Conservation (phyloP, 257 asterid species). For the Scutellaria galericulata region DNA sequence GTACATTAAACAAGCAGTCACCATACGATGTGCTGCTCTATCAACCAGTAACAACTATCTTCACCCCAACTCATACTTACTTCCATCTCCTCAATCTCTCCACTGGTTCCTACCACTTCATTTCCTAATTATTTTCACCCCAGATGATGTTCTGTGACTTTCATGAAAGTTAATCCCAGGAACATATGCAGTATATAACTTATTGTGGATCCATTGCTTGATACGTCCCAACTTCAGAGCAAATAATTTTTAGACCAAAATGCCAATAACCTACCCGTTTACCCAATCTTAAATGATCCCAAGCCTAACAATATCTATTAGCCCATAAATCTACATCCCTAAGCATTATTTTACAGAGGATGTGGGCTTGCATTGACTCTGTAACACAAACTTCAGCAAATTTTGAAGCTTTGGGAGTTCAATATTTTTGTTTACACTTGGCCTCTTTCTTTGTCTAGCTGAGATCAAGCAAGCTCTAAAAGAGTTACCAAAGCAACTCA, state of each 20-base stretch:
- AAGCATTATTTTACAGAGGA: neutral
- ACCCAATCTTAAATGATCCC: too few relatives aligned
- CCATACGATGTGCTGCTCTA: neutral
- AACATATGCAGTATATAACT: neutral
- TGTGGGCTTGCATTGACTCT: neutral
- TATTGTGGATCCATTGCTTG: neutral
- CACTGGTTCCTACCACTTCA: neutral
- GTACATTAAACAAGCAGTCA: neutral
- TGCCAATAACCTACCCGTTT: neutral
- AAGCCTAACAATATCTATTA: neutral
- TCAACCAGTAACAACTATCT: neutral
- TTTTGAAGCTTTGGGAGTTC: constrained; percentile 5
- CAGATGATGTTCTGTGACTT: neutral
- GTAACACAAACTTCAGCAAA: neutral
- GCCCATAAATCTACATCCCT: constrained; percentile 4
- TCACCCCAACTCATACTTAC: neutral
- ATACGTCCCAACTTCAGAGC: neutral
- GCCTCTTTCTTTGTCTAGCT: neutral
- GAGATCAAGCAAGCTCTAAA: neutral
- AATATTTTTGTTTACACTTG: neutral
- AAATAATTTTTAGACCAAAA: neutral
- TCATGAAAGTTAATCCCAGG: neutral
- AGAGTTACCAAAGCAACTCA: neutral
- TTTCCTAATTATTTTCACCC: neutral
- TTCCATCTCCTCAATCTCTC: constrained; percentile 7